Evolutionary conservation across 2,329 filamentous ascomycete genomes (phyloP), one percentile per base, ranked within the genome.

Genomic region (Aureobasidium melanogenum): DNA sequence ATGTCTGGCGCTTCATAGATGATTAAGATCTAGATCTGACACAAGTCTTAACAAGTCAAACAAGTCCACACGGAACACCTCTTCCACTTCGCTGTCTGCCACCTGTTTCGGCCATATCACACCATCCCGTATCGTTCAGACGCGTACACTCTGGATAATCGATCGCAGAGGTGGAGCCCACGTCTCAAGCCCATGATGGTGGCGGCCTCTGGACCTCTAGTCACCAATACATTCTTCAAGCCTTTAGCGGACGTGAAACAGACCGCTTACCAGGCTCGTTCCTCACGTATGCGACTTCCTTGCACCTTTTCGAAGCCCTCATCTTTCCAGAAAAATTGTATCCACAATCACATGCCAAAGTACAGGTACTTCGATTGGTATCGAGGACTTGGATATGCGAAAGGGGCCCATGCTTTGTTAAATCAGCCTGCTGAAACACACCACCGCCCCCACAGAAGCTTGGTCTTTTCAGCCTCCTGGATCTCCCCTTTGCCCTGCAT

Each of bases 301-400:
- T 19, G 5, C 34, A 12, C 34, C 46, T 6, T 32, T 32, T 19
- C 46, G 22, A 14, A 17, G 32, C 34, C 36, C 36, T 17, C 30
- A 19, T 6, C 24, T 12, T 54, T 54, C 36, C 24, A 54, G 22
- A 41, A 54, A 1, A 4, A 2, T 28, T 17, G 19, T 30, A 54
- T 54, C 50, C 50, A 54, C 50, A 54, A 54, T 54, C 50, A 54
- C 50, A 54, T 54, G 48, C 14, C 24, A 47, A 28, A 17, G 14
- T 8, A 36, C 15, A 15, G 32, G 32, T 36, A 36, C 22, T 12
- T 14, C 9, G 7, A 7, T n/a, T n/a, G 24, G 8, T 19, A 22
- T 19, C 10, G 12, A 43, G 12, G 19, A 24, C 19, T 14, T 22
- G n/a, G 2, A 43, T 22, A 24, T 9, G n/a, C 41, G 14, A 43